These are phyloP conservation scores for Sporodiniella umbellata DNA, from an alignment of 371 early-diverging fungal genomes.

Conservation along the genomic window DNA sequence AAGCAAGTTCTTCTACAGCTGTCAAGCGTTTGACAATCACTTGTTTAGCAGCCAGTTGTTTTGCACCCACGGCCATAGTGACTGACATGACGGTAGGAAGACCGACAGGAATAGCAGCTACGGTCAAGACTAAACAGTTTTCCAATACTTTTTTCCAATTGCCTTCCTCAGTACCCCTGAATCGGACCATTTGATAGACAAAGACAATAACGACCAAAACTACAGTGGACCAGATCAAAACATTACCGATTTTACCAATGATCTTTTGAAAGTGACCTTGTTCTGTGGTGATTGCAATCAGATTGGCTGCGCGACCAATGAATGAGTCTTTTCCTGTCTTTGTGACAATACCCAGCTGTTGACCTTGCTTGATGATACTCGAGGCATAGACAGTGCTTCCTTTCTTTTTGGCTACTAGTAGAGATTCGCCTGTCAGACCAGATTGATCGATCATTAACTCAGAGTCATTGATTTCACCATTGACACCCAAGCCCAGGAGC, in stretches of 20 bases:
- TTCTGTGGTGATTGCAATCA: conserved; percentile 82
- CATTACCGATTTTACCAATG: conserved; percentile 80
- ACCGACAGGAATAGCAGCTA: conserved; percentile 93
- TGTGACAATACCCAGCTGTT: conserved; percentile 80
- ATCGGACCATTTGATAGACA: conserved; percentile 66
- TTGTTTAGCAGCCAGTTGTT: conserved; percentile 79
- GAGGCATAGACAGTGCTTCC: conserved; percentile 81
- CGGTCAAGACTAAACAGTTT: conserved; percentile 73
- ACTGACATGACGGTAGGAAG: conserved; percentile 93
- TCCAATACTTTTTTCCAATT: conserved; percentile 27
- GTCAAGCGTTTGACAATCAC: conserved; percentile 91
- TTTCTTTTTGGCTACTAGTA: conserved; percentile 78
- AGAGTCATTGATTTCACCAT: conserved; percentile 71
- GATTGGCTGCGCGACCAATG: conserved; percentile 87
- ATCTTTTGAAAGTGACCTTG: conserved; percentile 87
- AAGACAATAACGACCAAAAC: conserved; percentile 79
- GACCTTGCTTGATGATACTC: conserved; percentile 82
- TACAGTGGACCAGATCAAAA: conserved; percentile 69
- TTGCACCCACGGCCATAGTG: conserved; percentile 90
- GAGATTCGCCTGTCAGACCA: conserved; percentile 90
- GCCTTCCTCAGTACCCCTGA: conserved; percentile 40
- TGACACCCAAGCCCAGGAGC: conserved; percentile 78
- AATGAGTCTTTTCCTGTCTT: conserved; percentile 86
- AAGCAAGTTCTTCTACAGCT: conserved; percentile 89
- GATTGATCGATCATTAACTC: conserved; percentile 91